Evolutionary conservation across 495 filamentous ascomycete genomes (phyloP).

Genomic region (Lophiostoma macrostomum): DNA sequence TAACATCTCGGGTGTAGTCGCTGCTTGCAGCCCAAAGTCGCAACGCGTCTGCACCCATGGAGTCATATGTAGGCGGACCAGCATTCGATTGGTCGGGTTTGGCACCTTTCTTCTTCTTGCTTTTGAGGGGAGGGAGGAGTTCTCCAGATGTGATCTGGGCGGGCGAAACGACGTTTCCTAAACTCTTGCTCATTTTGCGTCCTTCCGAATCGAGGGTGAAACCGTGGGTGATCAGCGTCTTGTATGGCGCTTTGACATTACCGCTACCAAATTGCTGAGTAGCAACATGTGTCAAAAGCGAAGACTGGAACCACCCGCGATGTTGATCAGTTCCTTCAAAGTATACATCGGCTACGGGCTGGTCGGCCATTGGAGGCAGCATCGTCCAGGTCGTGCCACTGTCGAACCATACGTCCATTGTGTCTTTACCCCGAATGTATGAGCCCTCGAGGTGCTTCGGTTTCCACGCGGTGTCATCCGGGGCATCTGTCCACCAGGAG

Average conservation of each 20-base stretch:
- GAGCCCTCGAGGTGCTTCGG: slow-evolving; percentile 51
- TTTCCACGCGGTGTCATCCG: slow-evolving; percentile 71
- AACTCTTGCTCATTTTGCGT: slow-evolving; percentile 97
- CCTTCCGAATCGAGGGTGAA: slow-evolving; percentile 87
- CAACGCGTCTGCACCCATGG: slow-evolving; percentile 77
- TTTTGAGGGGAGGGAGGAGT: slow-evolving; percentile 59
- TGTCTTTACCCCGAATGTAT: slow-evolving; percentile 82
- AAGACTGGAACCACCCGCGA: slow-evolving; percentile 99
- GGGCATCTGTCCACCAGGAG: slow-evolving; percentile 87
- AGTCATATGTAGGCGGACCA: slow-evolving; percentile 46
- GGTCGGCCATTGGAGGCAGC: slow-evolving; percentile 41
- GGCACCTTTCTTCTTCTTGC: slow-evolving; percentile 52
- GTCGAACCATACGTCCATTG: slow-evolving; percentile 99
- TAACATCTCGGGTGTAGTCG: slow-evolving; percentile 86
- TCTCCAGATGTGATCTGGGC: slow-evolving; percentile 79
- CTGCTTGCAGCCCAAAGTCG: slow-evolving; percentile 87
- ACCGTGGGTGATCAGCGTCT: slow-evolving; percentile 85
- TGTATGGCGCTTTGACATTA: slow-evolving; percentile 61
- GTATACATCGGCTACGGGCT: slow-evolving; percentile 76
- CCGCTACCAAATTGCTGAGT: slow-evolving; percentile 46
- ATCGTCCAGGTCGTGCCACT: slow-evolving; percentile 92
- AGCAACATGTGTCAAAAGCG: slow-evolving; percentile 80
- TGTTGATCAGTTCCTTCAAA: slow-evolving; percentile 95
- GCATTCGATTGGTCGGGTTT: slow-evolving; percentile 42
- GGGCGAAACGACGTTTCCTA: slow-evolving; percentile 85